Base-by-base conservation (phyloP, 305 asterid species). In the Plantago coronopus region DNA sequence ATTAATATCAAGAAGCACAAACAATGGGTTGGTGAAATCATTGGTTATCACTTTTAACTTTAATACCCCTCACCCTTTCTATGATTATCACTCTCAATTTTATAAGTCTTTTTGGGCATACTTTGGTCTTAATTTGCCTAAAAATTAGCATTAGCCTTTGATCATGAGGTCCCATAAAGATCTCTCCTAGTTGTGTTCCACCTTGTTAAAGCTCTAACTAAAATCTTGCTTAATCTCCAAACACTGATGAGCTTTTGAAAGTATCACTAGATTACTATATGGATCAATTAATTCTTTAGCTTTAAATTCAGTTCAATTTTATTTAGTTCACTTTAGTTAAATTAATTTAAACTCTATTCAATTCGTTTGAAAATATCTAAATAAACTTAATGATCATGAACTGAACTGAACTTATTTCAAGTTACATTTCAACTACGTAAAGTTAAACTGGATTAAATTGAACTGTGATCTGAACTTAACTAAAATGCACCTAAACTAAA, bases 131-230 rank as follows among this genome's bases (percentile, higher is more conserved):
- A n/a, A 57, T 68, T 63, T 75, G 78, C 82, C 73, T 80, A 79
- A 79, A 82, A 78, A 83, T 76, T 81, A 55, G 85, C 48, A 54
- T 78, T 69, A 67, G 59, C 23, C 47, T 17, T 57, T 59, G 64
- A 42, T 68, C 31, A 45, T 71, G 23, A 60, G 81, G 82, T 61
- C 85, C 83, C 81, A 72, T 34, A 64, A 61, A 74, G 80, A 84
- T 82, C 78, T 73, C 67, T 44, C 15, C 51, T 43, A 58, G 71
- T 31, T 70, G 74, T 50, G 18, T 22, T 50, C 37, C 57, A 50
- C 57, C 40, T 22, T 57, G 54, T 44, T 23, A 68, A 60, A 61
- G 63, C 76, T 61, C 67, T 58, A 2, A 51, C 67, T 58, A 2
- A 51, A 64, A 68, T 75, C 74, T 70, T 31, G 38, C 5, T 31